Evolutionary conservation across 768 basidiomycete species (phyloP), one percentile per base, ranked within the genome.

Genomic region (Leucocoprinus birnbaumii): DNA sequence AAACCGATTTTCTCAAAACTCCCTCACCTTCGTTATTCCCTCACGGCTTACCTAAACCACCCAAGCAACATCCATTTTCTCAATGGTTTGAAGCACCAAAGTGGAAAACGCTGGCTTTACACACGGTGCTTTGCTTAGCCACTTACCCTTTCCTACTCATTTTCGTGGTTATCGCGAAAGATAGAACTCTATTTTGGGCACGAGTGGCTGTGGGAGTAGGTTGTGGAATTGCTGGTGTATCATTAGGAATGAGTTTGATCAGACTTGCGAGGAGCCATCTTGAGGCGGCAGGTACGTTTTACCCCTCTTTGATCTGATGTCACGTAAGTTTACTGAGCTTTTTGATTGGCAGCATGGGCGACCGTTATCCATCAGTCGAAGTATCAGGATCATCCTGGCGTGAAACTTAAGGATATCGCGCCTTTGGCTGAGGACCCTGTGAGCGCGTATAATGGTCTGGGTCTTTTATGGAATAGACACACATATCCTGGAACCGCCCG

Each of bases 341-440:
- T 5, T 31, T 31, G 34, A 45, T 51, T 18, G 43, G 27, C 40
- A 77, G 75, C 72, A 2, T 77, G 76, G 75, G 75, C 75, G 3
- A 77, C 75, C 3, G 59, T 77, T 10, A 74, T 77, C 13, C 74
- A 77, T 44, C 72, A 72, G 57, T 75, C 74, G 24, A 64, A 63
- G 18, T 59, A 63, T 48, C 55, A 51, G 25, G 57, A 57, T 16
- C 45, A 43, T 31, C 66, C 71, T 7, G 75, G 76, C 13, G 62
- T 76, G 11, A 58, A 66, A 35, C 40, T 77, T 26, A 66, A 63
- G 52, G 74, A 75, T 65, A 59, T 77, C 26, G 72, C 69, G 0
- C 63, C 66, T 0, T 67, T 66, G 19, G 62, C 71, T 0, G 57
- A 66, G 8, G 66, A 70, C 46, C 63, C 69, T 3, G 65, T 61